A percentile compares a stretch with the other conserved stretches of the same genome.
Conservation (phyloP, 2,329 filamentous ascomycete species). For the Phialemoniopsis sp. region DNA sequence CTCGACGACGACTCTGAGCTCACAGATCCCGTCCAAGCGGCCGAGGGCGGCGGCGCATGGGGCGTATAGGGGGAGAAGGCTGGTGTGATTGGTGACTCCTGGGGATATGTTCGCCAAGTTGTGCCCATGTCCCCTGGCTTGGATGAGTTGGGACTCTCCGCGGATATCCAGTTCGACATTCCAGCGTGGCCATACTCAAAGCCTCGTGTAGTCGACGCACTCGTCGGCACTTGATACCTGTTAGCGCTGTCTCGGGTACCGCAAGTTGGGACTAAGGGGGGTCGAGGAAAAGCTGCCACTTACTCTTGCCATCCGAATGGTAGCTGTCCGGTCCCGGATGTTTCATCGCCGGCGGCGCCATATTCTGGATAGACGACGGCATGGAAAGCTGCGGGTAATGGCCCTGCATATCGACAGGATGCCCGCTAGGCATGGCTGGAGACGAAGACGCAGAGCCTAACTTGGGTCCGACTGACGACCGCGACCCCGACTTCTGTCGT, state of each 20-base stretch:
- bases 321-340: conserved; percentile 28
- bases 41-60: conserved; percentile 28
- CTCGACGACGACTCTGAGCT: conserved; percentile 32
- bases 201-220: conserved; percentile 21
- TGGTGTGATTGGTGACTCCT: conserved; percentile 45
- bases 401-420: conserved; percentile 33
- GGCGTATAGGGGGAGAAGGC: conserved; percentile 46
- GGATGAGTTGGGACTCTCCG: conserved; percentile 35
- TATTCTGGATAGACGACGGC: conserved; percentile 38
- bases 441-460: conserved; percentile 43
- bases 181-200: conserved; percentile 34
- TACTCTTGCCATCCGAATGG: conserved; percentile 36
- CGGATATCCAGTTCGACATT: conserved; percentile 37
- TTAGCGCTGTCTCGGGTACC: conserved; percentile 13
- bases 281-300: conserved; percentile 15
- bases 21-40: conserved; percentile 33
- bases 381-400: conserved; percentile 38
- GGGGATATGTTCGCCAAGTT: conserved; percentile 45
- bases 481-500: conserved; percentile 34
- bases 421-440: conserved; percentile 37
- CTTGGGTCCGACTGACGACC: conserved; percentile 31
- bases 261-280: not conserved
- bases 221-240: conserved; percentile 24
- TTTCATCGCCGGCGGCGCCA: conserved; percentile 39
- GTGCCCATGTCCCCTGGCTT: conserved; percentile 37